A percentile compares a stretch with the other conserved stretches of the same genome.
Evolutionary conservation across 1,284 basidiomycete species (phyloP).

Genomic region (Melampsora abietis-canadensis): DNA sequence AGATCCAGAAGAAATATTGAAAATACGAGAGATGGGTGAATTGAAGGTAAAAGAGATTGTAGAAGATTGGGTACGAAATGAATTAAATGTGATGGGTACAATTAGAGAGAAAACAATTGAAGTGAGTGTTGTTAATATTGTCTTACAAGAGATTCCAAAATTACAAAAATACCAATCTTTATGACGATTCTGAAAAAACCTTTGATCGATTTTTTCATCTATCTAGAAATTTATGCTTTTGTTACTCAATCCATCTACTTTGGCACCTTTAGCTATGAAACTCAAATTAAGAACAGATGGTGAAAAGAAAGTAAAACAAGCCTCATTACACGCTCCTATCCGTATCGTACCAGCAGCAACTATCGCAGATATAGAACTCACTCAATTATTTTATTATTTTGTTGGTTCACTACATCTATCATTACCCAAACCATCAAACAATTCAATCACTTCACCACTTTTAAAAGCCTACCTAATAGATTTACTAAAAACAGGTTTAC

Average conservation of each 20-base stretch:
- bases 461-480: neutral
- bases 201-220: neutral
- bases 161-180: too few species aligned
- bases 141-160: too few species aligned
- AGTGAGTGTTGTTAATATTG: neutral
- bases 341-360: slow-evolving; percentile 23
- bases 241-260: slow-evolving; percentile 26
- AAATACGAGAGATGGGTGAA: slow-evolving; percentile 13
- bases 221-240: slow-evolving; percentile 25
- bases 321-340: slow-evolving; percentile 11
- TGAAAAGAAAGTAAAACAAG: neutral
- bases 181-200: too few species aligned
- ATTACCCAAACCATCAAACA: neutral
- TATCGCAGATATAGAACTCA: slow-evolving; percentile 12
- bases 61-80: slow-evolving; percentile 25
- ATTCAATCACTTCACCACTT: neutral
- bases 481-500: slow-evolving; percentile 1
- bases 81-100: slow-evolving; percentile 39
- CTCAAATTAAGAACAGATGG: slow-evolving; percentile 28
- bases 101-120: slow-evolving; percentile 33
- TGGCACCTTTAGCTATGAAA: slow-evolving; percentile 20
- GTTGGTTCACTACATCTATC: slow-evolving; percentile 12
- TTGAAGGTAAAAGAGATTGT: neutral
- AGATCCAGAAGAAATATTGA: neutral
- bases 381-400: slow-evolving; percentile 17